phyloP scores from a whole-genome alignment of 2,329 filamentous ascomycete species.

The Septoria linicola region DNA sequence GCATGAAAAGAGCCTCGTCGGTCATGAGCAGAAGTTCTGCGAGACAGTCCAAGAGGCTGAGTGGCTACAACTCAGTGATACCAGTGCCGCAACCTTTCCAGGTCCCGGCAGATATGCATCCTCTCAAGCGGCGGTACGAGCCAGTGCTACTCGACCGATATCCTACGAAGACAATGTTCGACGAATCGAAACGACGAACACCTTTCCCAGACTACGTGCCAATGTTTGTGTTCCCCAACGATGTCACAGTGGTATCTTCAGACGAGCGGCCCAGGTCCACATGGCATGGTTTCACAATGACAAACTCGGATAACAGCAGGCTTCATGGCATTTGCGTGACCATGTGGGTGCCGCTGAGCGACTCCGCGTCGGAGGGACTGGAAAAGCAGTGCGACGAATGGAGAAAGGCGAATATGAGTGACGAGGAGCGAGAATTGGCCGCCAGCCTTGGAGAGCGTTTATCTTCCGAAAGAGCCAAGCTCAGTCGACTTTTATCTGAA shows the following conservation, averaged over 20 bases:
- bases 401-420: constrained; percentile 70
- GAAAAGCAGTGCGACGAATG: constrained; percentile 61
- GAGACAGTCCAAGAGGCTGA: constrained; percentile 82
- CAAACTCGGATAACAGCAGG: constrained; percentile 84
- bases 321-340: constrained; percentile 89
- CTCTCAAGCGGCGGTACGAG: constrained; percentile 88
- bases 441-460: constrained; percentile 86
- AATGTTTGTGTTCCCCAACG: constrained; percentile 99
- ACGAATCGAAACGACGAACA: constrained; percentile 76
- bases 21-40: constrained; percentile 66
- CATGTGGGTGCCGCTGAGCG: constrained; percentile 85
- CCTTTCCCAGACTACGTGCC: constrained; percentile 96
- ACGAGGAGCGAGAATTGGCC: constrained; percentile 86
- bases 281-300: constrained; percentile 99
- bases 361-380: constrained; percentile 77
- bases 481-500: constrained; percentile 82
- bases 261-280: constrained; percentile 93
- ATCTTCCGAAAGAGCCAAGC: constrained; percentile 80
- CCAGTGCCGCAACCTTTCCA: constrained; percentile 89
- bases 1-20: constrained; percentile 81
- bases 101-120: constrained; percentile 89
- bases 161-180: constrained; percentile 75
- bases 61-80: constrained; percentile 98
- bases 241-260: constrained; percentile 93
- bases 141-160: constrained; percentile 95